phyloP scores from a whole-genome alignment of 805 yeast genomes.

The Candida taoyuanica region DNA sequence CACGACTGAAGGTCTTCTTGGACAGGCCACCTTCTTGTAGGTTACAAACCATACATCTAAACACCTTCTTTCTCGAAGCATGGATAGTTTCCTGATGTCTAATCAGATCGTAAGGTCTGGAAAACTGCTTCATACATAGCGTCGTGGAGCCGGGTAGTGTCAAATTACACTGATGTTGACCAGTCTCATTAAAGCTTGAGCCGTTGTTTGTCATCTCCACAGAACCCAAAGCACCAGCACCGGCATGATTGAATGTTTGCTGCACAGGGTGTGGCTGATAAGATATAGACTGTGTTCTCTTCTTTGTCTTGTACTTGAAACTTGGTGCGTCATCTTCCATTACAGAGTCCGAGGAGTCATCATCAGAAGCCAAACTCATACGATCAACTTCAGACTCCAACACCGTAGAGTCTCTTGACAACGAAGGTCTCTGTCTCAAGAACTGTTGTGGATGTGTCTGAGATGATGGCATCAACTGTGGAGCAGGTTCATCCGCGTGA shows the following conservation, averaged over 20 bases:
- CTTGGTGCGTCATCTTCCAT: slow-evolving; percentile 21
- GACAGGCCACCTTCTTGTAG: slow-evolving; percentile 33
- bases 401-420: slow-evolving; percentile 25
- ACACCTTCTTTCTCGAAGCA: slow-evolving; percentile 79
- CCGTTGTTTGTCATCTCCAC: not conserved
- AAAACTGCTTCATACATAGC: slow-evolving; percentile 73
- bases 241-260: too few relatives aligned
- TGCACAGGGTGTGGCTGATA: not conserved
- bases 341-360: slow-evolving; percentile 25
- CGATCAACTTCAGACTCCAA: slow-evolving; percentile 41
- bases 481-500: slow-evolving; percentile 2
- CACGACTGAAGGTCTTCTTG: slow-evolving; percentile 80
- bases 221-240: not conserved
- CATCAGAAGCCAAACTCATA: slow-evolving; percentile 36
- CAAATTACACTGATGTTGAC: slow-evolving; percentile 49
- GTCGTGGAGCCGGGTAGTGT: slow-evolving; percentile 56
- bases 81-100: slow-evolving; percentile 97
- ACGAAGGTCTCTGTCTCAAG: not conserved
- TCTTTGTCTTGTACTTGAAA: slow-evolving; percentile 3
- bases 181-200: slow-evolving; percentile 7
- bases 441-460: not conserved
- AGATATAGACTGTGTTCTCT: slow-evolving; percentile 4
- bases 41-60: slow-evolving; percentile 75
- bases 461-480: slow-evolving; percentile 10
- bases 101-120: slow-evolving; percentile 90